phyloP scores from a whole-genome alignment of 495 filamentous ascomycete species.

The Cercophora newfieldiana region DNA sequence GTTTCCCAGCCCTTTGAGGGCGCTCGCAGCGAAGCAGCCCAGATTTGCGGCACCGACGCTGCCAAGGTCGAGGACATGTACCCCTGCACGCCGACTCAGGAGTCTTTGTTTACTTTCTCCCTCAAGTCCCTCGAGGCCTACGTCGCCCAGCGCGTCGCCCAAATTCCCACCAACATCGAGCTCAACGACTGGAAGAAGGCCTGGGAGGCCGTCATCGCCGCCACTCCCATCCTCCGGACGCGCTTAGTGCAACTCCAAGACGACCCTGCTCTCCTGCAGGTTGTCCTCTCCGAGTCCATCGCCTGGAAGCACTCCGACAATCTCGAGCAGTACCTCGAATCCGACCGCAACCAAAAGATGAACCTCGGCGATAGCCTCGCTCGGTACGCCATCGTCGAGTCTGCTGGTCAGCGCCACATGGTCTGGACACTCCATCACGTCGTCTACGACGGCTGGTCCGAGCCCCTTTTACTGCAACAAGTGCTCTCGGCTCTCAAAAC shows the following conservation, averaged over 20 bases:
- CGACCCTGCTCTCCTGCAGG: slow-evolving; percentile 51
- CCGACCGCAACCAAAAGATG: slow-evolving; percentile 27
- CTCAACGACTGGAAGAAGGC: slow-evolving; percentile 51
- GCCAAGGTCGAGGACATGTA: slow-evolving; percentile 60
- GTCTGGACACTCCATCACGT: slow-evolving; percentile 60
- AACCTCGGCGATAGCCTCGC: slow-evolving; percentile 23
- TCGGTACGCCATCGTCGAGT: slow-evolving; percentile 25
- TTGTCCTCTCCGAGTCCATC: slow-evolving; percentile 41
- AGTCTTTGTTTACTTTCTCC: slow-evolving; percentile 65
- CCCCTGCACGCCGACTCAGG: slow-evolving; percentile 71
- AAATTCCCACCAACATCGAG: slow-evolving; percentile 45
- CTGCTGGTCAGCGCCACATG: slow-evolving; percentile 9
- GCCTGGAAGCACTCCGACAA: slow-evolving; percentile 40
- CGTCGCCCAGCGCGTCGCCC: slow-evolving; percentile 54
- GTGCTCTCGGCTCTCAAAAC: slow-evolving; percentile 15
- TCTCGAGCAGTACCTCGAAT: slow-evolving; percentile 48
- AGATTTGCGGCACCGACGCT: slow-evolving; percentile 30
- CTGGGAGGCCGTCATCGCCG: slow-evolving; percentile 52
- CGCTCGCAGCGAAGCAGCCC: slow-evolving; percentile 30
- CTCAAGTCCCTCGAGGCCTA: slow-evolving; percentile 58
- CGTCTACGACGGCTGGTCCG: slow-evolving; percentile 65
- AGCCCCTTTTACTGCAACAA: slow-evolving; percentile 35
- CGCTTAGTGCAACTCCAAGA: slow-evolving; percentile 54
- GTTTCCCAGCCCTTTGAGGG: slow-evolving; percentile 14
- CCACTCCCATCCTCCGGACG: slow-evolving; percentile 56